Base-by-base conservation (phyloP, 106 monocot species). In the Vanilla planifolia region DNA sequence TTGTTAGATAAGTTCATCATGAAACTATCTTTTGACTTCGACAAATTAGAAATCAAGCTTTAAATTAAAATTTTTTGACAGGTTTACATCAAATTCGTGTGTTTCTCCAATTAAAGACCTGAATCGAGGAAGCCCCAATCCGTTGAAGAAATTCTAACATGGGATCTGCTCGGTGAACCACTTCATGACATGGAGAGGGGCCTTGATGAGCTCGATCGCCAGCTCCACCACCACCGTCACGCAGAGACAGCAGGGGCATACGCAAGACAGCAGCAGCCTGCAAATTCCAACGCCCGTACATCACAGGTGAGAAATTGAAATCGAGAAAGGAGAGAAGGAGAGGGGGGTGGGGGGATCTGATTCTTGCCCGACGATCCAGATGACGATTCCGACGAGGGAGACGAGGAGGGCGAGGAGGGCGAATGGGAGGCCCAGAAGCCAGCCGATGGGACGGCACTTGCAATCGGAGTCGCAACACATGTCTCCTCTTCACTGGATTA, bases 391-490 rank as follows among this genome's bases (percentile, higher is more conserved):
- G 39, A 59, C 8, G 23, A 40, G 20, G 16, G 59, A 59, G 39
- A 59, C 20, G 19, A 59, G 36, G 5, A 59, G 27, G 0, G 59
- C 36, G 4, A 59, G 17, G 37, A 59, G 0, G 59, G 59, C 59
- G 59, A 59, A 59, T 9, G 59, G 59, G 20, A 59, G 34, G 59
- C 59, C 20, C 5, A 59, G 34, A 21, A 59, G 39, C 36, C 34
- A 59, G 3, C 37, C 59, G 1, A 59, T 0, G 22, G 59, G 59
- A 33, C 59, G 33, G 37, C 59, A 59, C 0, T 23, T 10, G 5
- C 21, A 9, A 32, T 8, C 7, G n/a, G n/a, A n/a, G n/a, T n/a
- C n/a, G n/a, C n/a, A n/a, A n/a, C n/a, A n/a, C n/a, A n/a, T n/a
- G n/a, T n/a, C n/a, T n/a, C n/a, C n/a, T n/a, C n/a, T n/a, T n/a